These are phyloP conservation scores for Amaranthus hypochondriacus DNA, from an alignment of 148 eudicot species.

Conservation along the genomic window DNA sequence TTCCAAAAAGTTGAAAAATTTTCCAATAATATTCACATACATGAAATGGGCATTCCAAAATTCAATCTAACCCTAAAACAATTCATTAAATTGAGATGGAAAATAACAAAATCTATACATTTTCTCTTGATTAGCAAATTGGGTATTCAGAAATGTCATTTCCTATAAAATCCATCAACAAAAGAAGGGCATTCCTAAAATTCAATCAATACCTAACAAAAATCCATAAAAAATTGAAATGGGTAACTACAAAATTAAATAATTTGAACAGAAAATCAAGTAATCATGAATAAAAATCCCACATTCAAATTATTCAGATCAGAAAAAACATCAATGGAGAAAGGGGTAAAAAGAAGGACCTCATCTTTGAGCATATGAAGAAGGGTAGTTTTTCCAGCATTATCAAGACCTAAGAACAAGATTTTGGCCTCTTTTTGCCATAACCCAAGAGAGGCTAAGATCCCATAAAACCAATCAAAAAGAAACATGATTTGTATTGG, in stretches of 20 bases:
- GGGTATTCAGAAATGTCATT: too few species aligned
- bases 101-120: too few species aligned
- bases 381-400: slow-evolving; percentile 72
- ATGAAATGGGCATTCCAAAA: background rate
- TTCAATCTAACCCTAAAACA: background rate
- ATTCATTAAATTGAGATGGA: background rate
- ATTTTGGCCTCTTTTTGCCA: slow-evolving; percentile 81
- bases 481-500: slow-evolving; percentile 35
- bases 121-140: too few species aligned
- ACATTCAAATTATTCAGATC: too few species aligned
- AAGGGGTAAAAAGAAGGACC: slow-evolving; percentile 23
- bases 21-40: too few species aligned
- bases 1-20: too few species aligned
- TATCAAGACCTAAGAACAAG: slow-evolving; percentile 69
- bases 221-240: background rate
- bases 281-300: too few species aligned
- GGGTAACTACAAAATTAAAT: too few species aligned
- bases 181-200: background rate
- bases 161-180: too few species aligned
- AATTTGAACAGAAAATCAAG: background rate
- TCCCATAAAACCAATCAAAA: slow-evolving; percentile 66
- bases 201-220: background rate
- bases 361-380: slow-evolving; percentile 80
- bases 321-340: background rate
- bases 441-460: slow-evolving; percentile 58